Conservation (phyloP, 805 yeast species). For the Jamesozyma rosinii region DNA sequence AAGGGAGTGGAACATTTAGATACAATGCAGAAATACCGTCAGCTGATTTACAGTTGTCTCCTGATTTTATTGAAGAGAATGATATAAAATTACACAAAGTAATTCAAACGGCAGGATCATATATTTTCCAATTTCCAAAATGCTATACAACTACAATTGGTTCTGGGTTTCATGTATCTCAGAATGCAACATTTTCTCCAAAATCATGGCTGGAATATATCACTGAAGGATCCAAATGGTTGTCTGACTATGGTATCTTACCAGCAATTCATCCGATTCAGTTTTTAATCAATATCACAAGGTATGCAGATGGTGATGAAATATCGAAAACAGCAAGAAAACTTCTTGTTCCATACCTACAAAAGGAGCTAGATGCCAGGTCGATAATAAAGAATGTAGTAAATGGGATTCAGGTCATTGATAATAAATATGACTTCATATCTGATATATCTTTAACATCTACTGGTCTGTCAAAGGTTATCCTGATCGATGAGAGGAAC, state of each 20-base stretch:
- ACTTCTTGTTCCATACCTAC: constrained; percentile 18
- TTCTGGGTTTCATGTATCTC: constrained; percentile 48
- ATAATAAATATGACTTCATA: constrained; percentile 34
- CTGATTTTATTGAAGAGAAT: constrained; percentile 36
- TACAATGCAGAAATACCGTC: not conserved
- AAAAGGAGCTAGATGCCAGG: constrained; percentile 38
- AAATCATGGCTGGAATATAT: constrained; percentile 46
- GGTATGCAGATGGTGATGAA: constrained; percentile 33
- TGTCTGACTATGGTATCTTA: constrained; percentile 36
- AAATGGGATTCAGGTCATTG: constrained; percentile 30
- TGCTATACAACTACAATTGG: constrained; percentile 44
- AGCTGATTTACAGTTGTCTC: constrained; percentile 37
- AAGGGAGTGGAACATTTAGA: not conserved
- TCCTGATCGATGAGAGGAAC: constrained; percentile 25
- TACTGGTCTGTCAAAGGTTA: constrained; percentile 47
- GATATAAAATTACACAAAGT: constrained; percentile 43
- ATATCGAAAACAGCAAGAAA: constrained; percentile 31
- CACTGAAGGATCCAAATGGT: constrained; percentile 43
- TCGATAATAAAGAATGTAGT: constrained; percentile 27
- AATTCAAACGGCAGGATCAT: constrained; percentile 55
- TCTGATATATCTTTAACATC: constrained; percentile 46
- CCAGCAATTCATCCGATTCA: constrained; percentile 47
- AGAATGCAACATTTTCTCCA: constrained; percentile 50
- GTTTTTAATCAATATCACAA: constrained; percentile 39
- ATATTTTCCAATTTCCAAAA: constrained; percentile 48